phyloP scores from a whole-genome alignment of 1,284 basidiomycete genomes.

The Phenoliferia sp. region DNA sequence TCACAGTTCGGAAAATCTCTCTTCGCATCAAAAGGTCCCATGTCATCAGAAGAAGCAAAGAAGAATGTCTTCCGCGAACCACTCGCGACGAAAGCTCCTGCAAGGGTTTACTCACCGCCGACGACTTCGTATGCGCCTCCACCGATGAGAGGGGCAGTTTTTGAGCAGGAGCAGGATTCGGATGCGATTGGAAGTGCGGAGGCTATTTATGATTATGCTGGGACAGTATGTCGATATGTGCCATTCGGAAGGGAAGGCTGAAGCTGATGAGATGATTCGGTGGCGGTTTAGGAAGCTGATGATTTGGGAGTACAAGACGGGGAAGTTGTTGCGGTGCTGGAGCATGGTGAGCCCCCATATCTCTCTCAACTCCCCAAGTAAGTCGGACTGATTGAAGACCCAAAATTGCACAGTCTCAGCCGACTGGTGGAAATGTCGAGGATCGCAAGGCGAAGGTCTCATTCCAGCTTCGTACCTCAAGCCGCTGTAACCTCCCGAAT shows the following conservation, averaged over 20 bases:
- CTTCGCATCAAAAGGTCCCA: neutral
- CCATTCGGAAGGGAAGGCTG: neutral
- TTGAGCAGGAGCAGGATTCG: too few species aligned
- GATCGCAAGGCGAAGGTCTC: neutral
- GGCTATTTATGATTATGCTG: neutral
- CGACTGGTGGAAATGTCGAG: neutral
- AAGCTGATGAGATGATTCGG: neutral
- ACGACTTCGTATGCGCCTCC: neutral
- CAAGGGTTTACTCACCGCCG: neutral
- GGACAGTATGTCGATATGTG: neutral
- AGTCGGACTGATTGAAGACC: too few species aligned
- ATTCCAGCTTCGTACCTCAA: neutral
- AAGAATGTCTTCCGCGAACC: neutral
- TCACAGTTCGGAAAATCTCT: neutral
- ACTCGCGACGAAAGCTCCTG: neutral
- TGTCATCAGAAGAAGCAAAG: neutral
- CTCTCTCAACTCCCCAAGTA: too few species aligned
- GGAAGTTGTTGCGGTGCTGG: neutral
- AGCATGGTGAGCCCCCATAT: neutral
- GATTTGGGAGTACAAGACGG: neutral
- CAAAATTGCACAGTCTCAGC: neutral
- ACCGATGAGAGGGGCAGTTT: neutral
- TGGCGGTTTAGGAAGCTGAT: neutral
- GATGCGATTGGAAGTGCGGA: neutral
- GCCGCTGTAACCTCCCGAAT: neutral